These are phyloP conservation scores for Cardiospermum halicacabum DNA, from an alignment of 345 rosid genomes.

Conservation along the genomic window DNA sequence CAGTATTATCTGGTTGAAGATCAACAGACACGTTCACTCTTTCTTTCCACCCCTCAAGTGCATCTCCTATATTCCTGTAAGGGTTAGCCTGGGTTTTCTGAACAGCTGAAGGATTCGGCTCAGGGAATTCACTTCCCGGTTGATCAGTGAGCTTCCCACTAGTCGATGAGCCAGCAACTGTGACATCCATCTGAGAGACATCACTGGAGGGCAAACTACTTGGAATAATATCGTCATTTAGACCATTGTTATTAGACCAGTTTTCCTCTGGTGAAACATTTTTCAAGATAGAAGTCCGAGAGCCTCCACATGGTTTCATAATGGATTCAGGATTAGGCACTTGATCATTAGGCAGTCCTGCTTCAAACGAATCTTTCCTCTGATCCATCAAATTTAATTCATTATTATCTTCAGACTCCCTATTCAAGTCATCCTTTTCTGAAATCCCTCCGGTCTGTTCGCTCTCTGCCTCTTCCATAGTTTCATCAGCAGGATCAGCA, in stretches of 20 bases:
- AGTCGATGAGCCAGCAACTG: conserved; percentile 40
- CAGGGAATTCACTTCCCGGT: conserved; percentile 35
- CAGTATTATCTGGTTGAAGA: conserved; percentile 43
- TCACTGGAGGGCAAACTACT: conserved; percentile 45
- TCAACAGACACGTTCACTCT: conserved; percentile 68
- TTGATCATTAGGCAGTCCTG: conserved; percentile 35
- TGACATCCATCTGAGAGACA: conserved; percentile 44
- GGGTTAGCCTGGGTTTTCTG: conserved; percentile 64
- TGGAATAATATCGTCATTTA: conserved; percentile 41
- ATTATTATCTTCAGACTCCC: conserved; percentile 36
- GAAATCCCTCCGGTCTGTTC: conserved; percentile 38
- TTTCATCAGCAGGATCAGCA: conserved; percentile 37
- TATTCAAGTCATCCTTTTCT: conserved; percentile 33
- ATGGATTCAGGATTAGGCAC: conserved; percentile 48
- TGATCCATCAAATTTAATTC: conserved; percentile 33
- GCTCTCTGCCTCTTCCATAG: conserved; percentile 32
- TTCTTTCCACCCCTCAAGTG: conserved; percentile 91
- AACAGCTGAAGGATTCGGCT: conserved; percentile 37
- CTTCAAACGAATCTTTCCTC: conserved; percentile 33
- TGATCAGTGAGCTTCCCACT: conserved; percentile 47
- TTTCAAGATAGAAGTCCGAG: conserved; percentile 38
- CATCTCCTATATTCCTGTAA: conserved; percentile 79
- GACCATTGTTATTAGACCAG: conserved; percentile 33
- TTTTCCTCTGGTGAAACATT: conserved; percentile 46
- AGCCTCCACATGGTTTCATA: conserved; percentile 41